These are phyloP conservation scores for Iberis pinnata DNA, from an alignment of 345 rosid genomes.

Conservation along the genomic window DNA sequence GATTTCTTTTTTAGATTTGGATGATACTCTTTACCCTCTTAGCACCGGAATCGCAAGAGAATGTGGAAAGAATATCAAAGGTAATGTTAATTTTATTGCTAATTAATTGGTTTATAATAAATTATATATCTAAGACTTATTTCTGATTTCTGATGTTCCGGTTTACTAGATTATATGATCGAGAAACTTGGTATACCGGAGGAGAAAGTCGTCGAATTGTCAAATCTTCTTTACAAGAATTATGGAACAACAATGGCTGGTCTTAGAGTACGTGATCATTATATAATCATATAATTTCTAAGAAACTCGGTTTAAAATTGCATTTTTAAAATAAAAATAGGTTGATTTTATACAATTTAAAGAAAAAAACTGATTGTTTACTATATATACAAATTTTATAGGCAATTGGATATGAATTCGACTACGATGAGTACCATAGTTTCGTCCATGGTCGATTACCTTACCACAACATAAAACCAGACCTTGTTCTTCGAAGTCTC, in stretches of 20 bases:
- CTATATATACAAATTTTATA: too few species aligned
- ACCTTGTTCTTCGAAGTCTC: slow-evolving; percentile 68
- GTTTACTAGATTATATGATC: slow-evolving; percentile 67
- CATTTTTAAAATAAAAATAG: neutral
- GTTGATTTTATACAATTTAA: too few species aligned
- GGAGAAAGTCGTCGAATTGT: slow-evolving; percentile 53
- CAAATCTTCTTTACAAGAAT: slow-evolving; percentile 70
- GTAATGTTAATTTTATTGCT: slow-evolving; percentile 22
- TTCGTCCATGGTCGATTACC: slow-evolving; percentile 92
- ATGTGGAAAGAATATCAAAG: slow-evolving; percentile 58
- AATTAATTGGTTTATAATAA: too few species aligned
- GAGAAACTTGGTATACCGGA: slow-evolving; percentile 69
- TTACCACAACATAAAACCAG: slow-evolving; percentile 80
- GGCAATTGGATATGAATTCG: slow-evolving; percentile 93
- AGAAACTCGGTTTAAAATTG: too few species aligned
- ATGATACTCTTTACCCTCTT: slow-evolving; percentile 82
- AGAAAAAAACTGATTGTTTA: too few species aligned
- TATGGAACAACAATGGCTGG: slow-evolving; percentile 99
- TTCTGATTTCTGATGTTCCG: neutral
- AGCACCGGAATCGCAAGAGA: slow-evolving; percentile 54
- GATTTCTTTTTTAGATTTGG: slow-evolving; percentile 51
- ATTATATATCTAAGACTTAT: too few species aligned
- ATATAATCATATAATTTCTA: neutral
- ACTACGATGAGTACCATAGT: slow-evolving; percentile 85
- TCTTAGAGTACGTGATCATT: slow-evolving; percentile 55